Evolutionary conservation across 805 yeast genomes (phyloP).

Genomic region (Nakazawaea laoshanensis): DNA sequence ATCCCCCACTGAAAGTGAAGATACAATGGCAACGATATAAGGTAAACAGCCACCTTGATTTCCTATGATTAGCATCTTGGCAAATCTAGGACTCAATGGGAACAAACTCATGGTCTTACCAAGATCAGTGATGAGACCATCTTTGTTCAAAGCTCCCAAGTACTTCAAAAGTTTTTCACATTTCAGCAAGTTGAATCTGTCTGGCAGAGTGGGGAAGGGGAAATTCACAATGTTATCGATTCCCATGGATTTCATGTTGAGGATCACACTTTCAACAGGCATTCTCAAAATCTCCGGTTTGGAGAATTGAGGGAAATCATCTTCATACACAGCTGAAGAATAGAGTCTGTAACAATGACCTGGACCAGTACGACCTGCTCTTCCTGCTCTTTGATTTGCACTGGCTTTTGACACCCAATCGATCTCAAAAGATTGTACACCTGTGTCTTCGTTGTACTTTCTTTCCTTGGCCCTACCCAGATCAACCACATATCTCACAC

Average conservation of each 20-base stretch:
- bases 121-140: constrained; percentile 56
- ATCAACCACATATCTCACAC: constrained; percentile 89
- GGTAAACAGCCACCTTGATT: constrained; percentile 82
- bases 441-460: constrained; percentile 69
- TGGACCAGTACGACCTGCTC: constrained; percentile 93
- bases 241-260: constrained; percentile 96
- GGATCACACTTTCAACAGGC: constrained; percentile 95
- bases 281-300: constrained; percentile 86
- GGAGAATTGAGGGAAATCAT: constrained; percentile 74
- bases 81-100: constrained; percentile 90
- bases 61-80: constrained; percentile 83
- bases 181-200: constrained; percentile 42
- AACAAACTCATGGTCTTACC: constrained; percentile 85
- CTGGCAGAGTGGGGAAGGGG: constrained; percentile 96
- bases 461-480: constrained; percentile 92
- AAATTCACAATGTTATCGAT: constrained; percentile 83
- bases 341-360: constrained; percentile 92
- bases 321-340: constrained; percentile 90
- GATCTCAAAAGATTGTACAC: constrained; percentile 87
- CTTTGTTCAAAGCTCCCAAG: constrained; percentile 67
- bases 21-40: constrained; percentile 83
- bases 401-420: constrained; percentile 94
- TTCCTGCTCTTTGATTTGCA: constrained; percentile 89
- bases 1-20: constrained; percentile 90
- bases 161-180: constrained; percentile 63